Conservation (phyloP, 1,284 basidiomycete species). For the Wolfiporia cocos region DNA sequence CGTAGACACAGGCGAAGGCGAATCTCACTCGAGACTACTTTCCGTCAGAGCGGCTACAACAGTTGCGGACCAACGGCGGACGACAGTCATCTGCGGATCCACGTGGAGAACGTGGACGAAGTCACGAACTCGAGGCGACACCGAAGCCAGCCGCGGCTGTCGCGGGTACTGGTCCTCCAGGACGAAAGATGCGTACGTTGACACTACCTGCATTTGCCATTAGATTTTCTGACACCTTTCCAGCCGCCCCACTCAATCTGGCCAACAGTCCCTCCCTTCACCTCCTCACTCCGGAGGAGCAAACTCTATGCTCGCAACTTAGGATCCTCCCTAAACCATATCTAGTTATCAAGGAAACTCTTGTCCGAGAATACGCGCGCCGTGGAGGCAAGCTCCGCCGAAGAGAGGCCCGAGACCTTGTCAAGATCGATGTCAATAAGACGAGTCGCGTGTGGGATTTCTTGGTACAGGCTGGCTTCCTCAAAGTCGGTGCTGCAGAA, state of each 20-base stretch:
- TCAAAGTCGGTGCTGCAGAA: conserved; percentile 30
- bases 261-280: conserved; percentile 84
- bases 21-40: conserved; percentile 51
- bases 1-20: conserved; percentile 52
- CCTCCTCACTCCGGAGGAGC: conserved; percentile 81
- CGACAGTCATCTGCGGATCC: conserved; percentile 56
- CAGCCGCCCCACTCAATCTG: conserved; percentile 77
- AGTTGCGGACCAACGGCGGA: conserved; percentile 36
- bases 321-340: conserved; percentile 91
- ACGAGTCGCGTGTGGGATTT: conserved; percentile 89
- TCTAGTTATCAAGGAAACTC: conserved; percentile 87
- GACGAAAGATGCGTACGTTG: conserved; percentile 45
- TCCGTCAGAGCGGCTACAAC: conserved; percentile 42
- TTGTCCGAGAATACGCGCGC: conserved; percentile 88
- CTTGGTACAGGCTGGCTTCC: conserved; percentile 70
- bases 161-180: conserved; percentile 30
- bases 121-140: conserved; percentile 53
- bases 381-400: conserved; percentile 80
- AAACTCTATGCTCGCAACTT: conserved; percentile 81
- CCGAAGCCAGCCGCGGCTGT: conserved; percentile 36
- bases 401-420: conserved; percentile 80
- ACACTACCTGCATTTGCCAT: conserved; percentile 2
- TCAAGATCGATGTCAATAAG: conserved; percentile 92
- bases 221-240: conserved; percentile 3
- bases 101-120: conserved; percentile 44